phyloP scores from a whole-genome alignment of 495 filamentous ascomycete genomes.

The Evansstolkia leycettana region DNA sequence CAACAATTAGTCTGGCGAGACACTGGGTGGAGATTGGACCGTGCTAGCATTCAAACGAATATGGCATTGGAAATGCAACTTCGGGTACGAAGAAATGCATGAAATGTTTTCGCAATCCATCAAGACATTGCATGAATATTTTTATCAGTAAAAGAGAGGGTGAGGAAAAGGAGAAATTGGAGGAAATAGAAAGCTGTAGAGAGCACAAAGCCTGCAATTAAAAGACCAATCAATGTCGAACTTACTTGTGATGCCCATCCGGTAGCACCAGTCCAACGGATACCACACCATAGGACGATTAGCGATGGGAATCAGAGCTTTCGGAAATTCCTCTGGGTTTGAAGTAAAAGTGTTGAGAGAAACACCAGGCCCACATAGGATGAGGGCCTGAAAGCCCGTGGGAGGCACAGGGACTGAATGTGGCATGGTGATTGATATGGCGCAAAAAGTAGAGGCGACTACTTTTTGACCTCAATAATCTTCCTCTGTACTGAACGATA shows the following conservation, averaged over 20 bases:
- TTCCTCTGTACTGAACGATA: too few relatives aligned
- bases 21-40: too few relatives aligned
- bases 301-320: conserved; percentile 81
- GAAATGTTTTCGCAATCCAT: background rate
- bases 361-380: conserved; percentile 83
- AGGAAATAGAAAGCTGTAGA: too few relatives aligned
- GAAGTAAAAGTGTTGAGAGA: conserved; percentile 87
- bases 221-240: background rate
- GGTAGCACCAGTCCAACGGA: conserved; percentile 79
- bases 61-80: too few relatives aligned
- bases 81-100: too few relatives aligned
- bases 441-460: too few relatives aligned
- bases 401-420: conserved; percentile 56
- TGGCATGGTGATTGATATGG: conserved; percentile 37
- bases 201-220: too few relatives aligned
- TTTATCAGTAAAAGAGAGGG: too few relatives aligned
- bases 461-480: too few relatives aligned
- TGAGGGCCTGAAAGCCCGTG: conserved; percentile 82
- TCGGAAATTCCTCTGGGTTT: conserved; percentile 78
- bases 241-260: conserved; percentile 70
- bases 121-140: too few relatives aligned
- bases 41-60: too few relatives aligned
- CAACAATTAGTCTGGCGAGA: background rate
- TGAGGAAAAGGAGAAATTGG: too few relatives aligned
- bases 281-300: conserved; percentile 97